Percentiles rank a stretch among this genome's conserved stretches.
Conservation (phyloP, 2,329 filamentous ascomycete species). For the Colletotrichum magnum region DNA sequence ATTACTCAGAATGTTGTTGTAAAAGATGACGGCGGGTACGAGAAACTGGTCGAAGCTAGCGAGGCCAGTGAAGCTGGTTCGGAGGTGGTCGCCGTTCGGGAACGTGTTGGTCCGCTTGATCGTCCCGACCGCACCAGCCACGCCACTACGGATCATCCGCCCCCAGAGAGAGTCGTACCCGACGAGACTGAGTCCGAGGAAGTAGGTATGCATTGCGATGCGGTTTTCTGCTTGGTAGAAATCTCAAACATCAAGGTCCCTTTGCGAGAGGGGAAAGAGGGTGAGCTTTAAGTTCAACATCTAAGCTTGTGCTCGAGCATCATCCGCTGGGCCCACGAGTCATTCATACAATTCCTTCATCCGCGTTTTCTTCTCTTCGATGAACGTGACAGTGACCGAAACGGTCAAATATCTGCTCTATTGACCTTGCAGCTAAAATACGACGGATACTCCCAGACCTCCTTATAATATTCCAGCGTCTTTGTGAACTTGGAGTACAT, state of each 20-base stretch:
- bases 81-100: conserved; percentile 20
- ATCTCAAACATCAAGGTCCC: neutral
- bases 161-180: conserved; percentile 27
- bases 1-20: conserved; percentile 24
- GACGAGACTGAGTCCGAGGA: conserved; percentile 21
- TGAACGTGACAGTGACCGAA: too few relatives aligned
- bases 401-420: conserved; percentile 7
- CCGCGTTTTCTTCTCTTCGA: too few relatives aligned
- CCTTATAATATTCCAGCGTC: conserved; percentile 23
- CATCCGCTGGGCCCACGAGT: conserved; percentile 1
- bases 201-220: conserved; percentile 21
- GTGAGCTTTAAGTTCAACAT: neutral
- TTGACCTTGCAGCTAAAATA: conserved; percentile 21
- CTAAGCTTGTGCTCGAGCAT: neutral
- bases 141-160: conserved; percentile 17
- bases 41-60: neutral
- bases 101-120: conserved; percentile 3
- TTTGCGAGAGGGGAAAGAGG: neutral
- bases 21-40: conserved; percentile 24
- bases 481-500: conserved; percentile 13
- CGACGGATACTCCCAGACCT: conserved; percentile 29
- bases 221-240: neutral
- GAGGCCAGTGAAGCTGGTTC: conserved; percentile 14
- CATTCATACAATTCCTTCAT: neutral
- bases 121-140: neutral